A percentile compares a stretch with the other conserved stretches of the same genome.
These are phyloP conservation scores for Podaxis carcinomalis DNA, from an alignment of 768 basidiomycete genomes.

Conservation along the genomic window DNA sequence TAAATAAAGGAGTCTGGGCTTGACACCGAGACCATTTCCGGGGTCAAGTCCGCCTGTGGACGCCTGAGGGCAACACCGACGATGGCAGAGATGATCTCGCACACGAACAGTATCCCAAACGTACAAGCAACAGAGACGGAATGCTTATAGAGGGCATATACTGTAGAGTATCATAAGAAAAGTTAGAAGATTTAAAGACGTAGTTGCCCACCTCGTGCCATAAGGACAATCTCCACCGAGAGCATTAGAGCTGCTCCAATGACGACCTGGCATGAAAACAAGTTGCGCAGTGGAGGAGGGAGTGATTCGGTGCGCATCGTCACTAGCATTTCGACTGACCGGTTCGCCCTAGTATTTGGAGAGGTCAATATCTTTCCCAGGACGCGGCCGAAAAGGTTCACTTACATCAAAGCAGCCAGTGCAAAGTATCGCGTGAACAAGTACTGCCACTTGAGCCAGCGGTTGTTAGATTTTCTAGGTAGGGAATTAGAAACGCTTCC, in stretches of 20 bases:
- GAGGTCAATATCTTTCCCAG: not conserved
- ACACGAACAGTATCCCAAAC: conserved; percentile 18
- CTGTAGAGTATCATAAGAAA: conserved; percentile 13
- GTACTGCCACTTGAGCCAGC: conserved; percentile 27
- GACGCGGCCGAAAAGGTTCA: not conserved
- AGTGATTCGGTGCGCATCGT: conserved; percentile 8
- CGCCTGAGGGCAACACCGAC: conserved; percentile 18
- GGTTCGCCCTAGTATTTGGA: conserved; percentile 17
- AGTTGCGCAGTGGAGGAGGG: conserved; percentile 14
- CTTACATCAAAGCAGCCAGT: conserved; percentile 22
- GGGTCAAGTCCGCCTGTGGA: conserved; percentile 16
- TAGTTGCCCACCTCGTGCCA: conserved; percentile 21
- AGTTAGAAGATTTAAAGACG: not conserved
- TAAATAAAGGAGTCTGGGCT: conserved; percentile 21
- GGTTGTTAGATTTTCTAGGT: conserved; percentile 17
- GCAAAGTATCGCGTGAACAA: conserved; percentile 27
- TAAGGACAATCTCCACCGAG: conserved; percentile 25
- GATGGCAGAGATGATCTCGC: conserved; percentile 19
- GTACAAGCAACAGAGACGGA: conserved; percentile 20
- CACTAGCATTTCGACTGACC: conserved; percentile 17
- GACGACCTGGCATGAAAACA: conserved; percentile 23
- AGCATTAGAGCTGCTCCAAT: conserved; percentile 21
- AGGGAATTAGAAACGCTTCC: not conserved
- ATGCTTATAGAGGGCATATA: conserved; percentile 31
- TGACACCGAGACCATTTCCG: conserved; percentile 17